Evolutionary conservation across 2,329 filamentous ascomycete species (phyloP), one percentile per base, ranked within the genome.

Genomic region (Pezicula carpinea): DNA sequence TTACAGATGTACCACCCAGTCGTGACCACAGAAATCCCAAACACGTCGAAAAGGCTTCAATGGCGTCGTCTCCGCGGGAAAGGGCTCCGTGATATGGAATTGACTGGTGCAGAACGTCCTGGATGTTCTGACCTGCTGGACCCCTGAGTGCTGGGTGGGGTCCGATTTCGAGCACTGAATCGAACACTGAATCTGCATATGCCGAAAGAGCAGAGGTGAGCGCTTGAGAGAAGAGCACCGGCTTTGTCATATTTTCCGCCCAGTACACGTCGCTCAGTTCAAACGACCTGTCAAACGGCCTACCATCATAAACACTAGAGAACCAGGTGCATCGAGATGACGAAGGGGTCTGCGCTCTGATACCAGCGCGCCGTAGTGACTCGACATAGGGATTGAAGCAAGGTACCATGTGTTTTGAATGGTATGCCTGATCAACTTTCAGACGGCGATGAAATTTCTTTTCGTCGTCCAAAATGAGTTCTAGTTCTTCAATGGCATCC

Each of bases 171-270:
- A 43, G 15, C 14, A 21, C 40, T 8, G 8, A 8, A 23, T 23
- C 22, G n/a, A n/a, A n/a, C 26, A 42, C 6, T n/a, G 55, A 55
- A 2, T 59, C 14, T 49, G 33, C 48, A 6, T 29, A 36, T 3
- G 48, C 36, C 15, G 15, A 15, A n/a, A 29, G n/a, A n/a, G 47
- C 42, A 18, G 17, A 13, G 15, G 15, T 43, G n/a, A 74, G 50
- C 0, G 69, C 72, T 5, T 57, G 52, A 13, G 63, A 53, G 49
- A 71, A 75, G 4, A 65, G 59, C 13, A 75, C 73, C 1, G 65
- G 49, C 4, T 55, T 53, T 1, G 55, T 48, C 53, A 75, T 56
- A 46, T 75, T 75, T 5, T 59, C 52, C 2, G 11, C 23, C 40
- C 40, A 43, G 26, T 43, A 43, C 14, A 15, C 2, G 13, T 32